These are phyloP conservation scores for Keithomyces neogunnii DNA, from an alignment of 2,329 filamentous ascomycete genomes.

Conservation along the genomic window DNA sequence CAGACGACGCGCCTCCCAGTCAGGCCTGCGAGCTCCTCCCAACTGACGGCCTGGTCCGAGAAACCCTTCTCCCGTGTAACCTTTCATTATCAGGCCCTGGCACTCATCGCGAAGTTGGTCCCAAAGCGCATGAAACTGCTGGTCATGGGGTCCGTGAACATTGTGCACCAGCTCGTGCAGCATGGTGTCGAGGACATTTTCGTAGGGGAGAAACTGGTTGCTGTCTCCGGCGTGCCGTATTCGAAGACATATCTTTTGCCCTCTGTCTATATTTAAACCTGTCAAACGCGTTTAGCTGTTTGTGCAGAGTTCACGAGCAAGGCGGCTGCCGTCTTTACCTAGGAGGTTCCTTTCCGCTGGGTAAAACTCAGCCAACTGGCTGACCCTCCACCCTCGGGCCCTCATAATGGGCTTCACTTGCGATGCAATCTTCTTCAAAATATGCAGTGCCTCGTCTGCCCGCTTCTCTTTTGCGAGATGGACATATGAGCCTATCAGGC, in stretches of 20 bases:
- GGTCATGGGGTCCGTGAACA: conserved; percentile 73
- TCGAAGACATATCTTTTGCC: conserved; percentile 73
- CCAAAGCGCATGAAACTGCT: conserved; percentile 77
- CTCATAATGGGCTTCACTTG: conserved; percentile 94
- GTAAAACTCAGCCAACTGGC: conserved; percentile 75
- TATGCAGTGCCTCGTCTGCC: conserved; percentile 43
- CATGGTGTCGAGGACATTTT: conserved; percentile 81
- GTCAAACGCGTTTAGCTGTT: not conserved
- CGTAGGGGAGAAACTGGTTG: conserved; percentile 69
- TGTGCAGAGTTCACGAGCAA: no score
- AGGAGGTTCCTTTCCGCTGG: conserved; percentile 66
- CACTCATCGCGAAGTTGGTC: conserved; percentile 84
- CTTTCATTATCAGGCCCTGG: conserved; percentile 65
- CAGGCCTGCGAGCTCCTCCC: conserved; percentile 57
- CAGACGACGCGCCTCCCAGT: conserved; percentile 64
- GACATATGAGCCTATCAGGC: conserved; percentile 37
- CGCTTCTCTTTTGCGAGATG: conserved; percentile 39
- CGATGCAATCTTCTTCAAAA: conserved; percentile 73
- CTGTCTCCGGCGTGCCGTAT: conserved; percentile 69
- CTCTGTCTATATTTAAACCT: conserved; percentile 70
- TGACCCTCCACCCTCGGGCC: conserved; percentile 72
- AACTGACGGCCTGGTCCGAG: conserved; percentile 65
- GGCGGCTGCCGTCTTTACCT: conserved; percentile 33
- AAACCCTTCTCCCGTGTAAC: conserved; percentile 88
- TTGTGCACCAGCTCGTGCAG: conserved; percentile 92